Evolutionary conservation across 2,329 filamentous ascomycete genomes (phyloP), one percentile per base, ranked within the genome.

Genomic region (Talaromyces sp.): DNA sequence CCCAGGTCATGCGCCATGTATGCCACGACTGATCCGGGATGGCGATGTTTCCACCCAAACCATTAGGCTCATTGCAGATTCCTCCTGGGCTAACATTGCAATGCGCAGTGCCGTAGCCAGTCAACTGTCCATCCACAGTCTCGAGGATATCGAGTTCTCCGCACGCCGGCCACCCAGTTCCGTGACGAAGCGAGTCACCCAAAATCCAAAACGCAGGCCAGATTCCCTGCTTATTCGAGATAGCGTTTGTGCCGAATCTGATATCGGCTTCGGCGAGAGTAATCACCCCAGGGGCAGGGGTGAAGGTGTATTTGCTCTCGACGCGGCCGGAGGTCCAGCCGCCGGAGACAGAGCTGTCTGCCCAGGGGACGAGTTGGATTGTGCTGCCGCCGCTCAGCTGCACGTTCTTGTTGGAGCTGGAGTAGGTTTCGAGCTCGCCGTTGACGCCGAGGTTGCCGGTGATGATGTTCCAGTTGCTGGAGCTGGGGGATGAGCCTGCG

Each of bases 21-120:
- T 65, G 64, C 64, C 64, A 65, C 19, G 64, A 65, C 40, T 65
- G 64, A 22, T 65, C 64, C 13, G 64, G 58, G 29, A 65, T 62
- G 22, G 27, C 34, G 51, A 65, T 58, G 40, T 51, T 62, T 0
- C 58, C 64, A 8, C 56, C 36, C 2, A 58, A 40, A 1, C 64
- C 64, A 29, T 65, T 60, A 29, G 64, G 49, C 38, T 65, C 64
- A 31, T 65, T 65, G 49, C 64, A 65, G 15, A 65, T 65, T 5
- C 64, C 64, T 0, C 64, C 64, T 0, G 64, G 64, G 17, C n/a
- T 43, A 13, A 65, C 64, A 36, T 65, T 8, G 64, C 64, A 65
- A 65, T 65, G 64, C 1, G 58, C 58, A 22, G 64, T 65, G 40
- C 64, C 64, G 25, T 65, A 62, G 56, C 64, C 64, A 17, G 64